Base-by-base conservation (phyloP, 805 yeast species). In the Candida ulmi region DNA sequence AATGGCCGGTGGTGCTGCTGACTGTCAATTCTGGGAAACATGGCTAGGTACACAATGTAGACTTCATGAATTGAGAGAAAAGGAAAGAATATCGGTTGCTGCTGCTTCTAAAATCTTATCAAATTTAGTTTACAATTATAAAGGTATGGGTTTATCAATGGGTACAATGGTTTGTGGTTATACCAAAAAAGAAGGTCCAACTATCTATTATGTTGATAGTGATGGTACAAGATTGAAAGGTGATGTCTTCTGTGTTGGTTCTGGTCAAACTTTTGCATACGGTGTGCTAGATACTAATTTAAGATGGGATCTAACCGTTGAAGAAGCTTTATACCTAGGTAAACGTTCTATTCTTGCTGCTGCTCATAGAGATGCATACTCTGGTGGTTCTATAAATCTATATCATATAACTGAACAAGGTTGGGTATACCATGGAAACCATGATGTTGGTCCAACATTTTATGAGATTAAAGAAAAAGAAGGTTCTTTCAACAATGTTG, bases 1-100 rank as follows among this genome's bases (percentile, higher is more conserved):
- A 17, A 81, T 93, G 96, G 99, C 99, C 26, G 99, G 99, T 67
- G 98, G 98, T 70, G 99, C 99, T 36, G 98, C 98, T 25, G 99
- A 93, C 67, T 93, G 99, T 72, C 99, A 93, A 64, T 93, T 73
- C 66, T 93, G 99, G 99, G 98, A 93, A 68, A 87, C 97, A 28
- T 93, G 98, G 98, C 74, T 93, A 44, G 99, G 99, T 46, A 71
- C 95, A 15, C 97, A 93, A 66, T 91, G 98, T 69, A 74, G 99
- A 57, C 67, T 93, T 55, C 95, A 90, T 63, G 99, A 93, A 63
- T 74, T 93, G 56, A 78, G 96, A 60, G 93, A 91, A 62, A 90
- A 91, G 66, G 91, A 88, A 66, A 78, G 99, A 54, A 93, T 93
- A 50, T 79, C 93, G 5, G 98, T 91, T 29, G 93, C 96, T 25